Evolutionary conservation across 2,329 filamentous ascomycete species (phyloP), one percentile per base, ranked within the genome.

Genomic region (Helotiales sp.): DNA sequence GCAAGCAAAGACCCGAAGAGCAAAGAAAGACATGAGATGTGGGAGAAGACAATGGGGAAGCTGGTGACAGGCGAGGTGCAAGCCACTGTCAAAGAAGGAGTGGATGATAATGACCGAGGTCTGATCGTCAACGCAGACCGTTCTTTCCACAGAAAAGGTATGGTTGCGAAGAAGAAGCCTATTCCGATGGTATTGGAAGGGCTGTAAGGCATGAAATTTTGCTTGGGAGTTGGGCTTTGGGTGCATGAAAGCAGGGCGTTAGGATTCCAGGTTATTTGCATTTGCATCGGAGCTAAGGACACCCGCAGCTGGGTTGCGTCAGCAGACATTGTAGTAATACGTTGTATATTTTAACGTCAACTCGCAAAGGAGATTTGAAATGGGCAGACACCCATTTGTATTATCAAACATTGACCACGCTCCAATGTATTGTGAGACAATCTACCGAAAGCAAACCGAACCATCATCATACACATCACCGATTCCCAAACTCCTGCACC

Each of bases 51-150:
- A 0, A 89, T 90, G 87, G 82, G 83, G 60, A 82, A 84, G 47
- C 80, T 89, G 52, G 62, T 70, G 34, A 63, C 32, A 15, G 66
- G 64, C 26, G 67, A 64, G 43, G 68, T 78, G 66, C 49, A 61
- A 43, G 57, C 26, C 28, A 10, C 52, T n/a, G 37, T 70, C 74
- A 67, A 70, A 77, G 70, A 68, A 73, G 47, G 63, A 24, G 55
- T 63, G 5, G 61, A 70, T 20, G 86, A 89, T 13, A 70, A 86
- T 85, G 87, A 90, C 66, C 83, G 87, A 71, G 89, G 86, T 74
- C 88, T 89, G 81, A 87, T 90, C 76, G 87, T 90, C 37, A 88
- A 90, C 69, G 82, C 85, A 1, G 84, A 87, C 28, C 80, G 80
- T 61, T 77, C 78, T 10, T 86, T 85, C 68, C 79, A 83, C 50